A percentile compares a stretch with the other conserved stretches of the same genome.
phyloP scores from a whole-genome alignment of 192 early-diverging fungal genomes.

The Backusella sp. region DNA sequence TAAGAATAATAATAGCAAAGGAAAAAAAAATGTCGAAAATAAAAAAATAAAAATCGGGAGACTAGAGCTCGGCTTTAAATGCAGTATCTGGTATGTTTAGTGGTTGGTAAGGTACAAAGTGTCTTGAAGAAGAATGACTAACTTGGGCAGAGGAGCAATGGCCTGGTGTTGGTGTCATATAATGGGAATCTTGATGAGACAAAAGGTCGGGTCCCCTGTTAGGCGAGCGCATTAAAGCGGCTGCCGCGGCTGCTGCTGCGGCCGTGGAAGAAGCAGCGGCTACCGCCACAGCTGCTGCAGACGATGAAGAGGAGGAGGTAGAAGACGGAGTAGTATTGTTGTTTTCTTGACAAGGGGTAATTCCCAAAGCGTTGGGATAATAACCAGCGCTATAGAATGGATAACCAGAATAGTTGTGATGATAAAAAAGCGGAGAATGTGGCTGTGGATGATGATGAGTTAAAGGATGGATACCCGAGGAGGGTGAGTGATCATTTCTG shows the following conservation, averaged over 20 bases:
- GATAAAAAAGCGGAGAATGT: constrained; percentile 14
- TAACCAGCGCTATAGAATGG: constrained; percentile 12
- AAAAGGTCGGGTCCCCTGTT: neutral
- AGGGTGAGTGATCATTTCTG: neutral
- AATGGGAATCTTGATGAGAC: constrained; percentile 10
- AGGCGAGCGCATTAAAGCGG: constrained; percentile 13
- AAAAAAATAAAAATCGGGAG: neutral
- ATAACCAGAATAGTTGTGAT: constrained; percentile 10
- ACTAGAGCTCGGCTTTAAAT: constrained; percentile 12
- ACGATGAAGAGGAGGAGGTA: neutral
- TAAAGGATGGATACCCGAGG: constrained; percentile 6
- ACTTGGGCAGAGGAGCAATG: neutral
- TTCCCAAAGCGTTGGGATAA: constrained; percentile 17
- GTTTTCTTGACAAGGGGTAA: constrained; percentile 19
- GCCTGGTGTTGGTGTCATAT: constrained; percentile 1
- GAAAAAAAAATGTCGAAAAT: neutral
- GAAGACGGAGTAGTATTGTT: neutral
- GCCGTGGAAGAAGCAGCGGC: neutral
- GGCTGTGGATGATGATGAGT: constrained; percentile 11
- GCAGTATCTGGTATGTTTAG: constrained; percentile 7
- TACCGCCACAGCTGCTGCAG: constrained; percentile 3
- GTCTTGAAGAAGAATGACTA: neutral
- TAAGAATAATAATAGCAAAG: neutral
- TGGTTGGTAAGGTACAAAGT: constrained; percentile 12
- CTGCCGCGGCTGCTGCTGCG: neutral